Conservation (phyloP, 345 rosid genomes). For the Raphanus raphanistrum region DNA sequence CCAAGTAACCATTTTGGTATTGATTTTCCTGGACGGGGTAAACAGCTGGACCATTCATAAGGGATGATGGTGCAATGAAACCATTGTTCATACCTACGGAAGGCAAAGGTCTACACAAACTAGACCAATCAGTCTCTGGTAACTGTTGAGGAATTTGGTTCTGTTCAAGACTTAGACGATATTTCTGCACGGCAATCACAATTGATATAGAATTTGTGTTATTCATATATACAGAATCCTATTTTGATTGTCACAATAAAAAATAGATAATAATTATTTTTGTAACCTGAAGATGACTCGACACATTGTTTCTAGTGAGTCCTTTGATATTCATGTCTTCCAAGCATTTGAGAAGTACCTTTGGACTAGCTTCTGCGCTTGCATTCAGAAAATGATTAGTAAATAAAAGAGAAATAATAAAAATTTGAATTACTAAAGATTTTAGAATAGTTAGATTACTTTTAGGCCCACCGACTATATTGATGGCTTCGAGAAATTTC, state of each 20-base stretch:
- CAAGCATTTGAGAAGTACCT: neutral
- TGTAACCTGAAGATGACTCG: constrained; percentile 36
- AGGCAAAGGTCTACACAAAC: neutral
- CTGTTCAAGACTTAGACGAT: constrained; percentile 1
- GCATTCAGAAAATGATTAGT: neutral
- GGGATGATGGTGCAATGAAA: neutral
- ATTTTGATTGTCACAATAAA: neutral
- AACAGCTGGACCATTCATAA: neutral
- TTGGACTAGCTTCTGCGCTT: constrained; percentile 32
- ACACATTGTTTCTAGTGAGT: constrained; percentile 19
- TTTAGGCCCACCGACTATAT: constrained; percentile 16
- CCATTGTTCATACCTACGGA: neutral
- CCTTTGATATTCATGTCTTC: constrained; percentile 9
- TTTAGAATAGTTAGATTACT: constrained; percentile 20
- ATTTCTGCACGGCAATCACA: constrained; percentile 19
- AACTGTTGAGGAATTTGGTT: neutral
- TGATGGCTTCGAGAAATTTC: constrained; percentile 22
- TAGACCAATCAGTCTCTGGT: neutral
- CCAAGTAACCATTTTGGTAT: neutral
- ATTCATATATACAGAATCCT: neutral
- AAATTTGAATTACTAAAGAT: neutral
- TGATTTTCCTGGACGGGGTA: constrained; percentile 1
- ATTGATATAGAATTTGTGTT: neutral
- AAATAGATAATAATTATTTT: neutral
- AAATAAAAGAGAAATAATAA: neutral